Evolutionary conservation across 768 basidiomycete species (phyloP), one percentile per base, ranked within the genome.

Genomic region (Antrodiella citrinella): DNA sequence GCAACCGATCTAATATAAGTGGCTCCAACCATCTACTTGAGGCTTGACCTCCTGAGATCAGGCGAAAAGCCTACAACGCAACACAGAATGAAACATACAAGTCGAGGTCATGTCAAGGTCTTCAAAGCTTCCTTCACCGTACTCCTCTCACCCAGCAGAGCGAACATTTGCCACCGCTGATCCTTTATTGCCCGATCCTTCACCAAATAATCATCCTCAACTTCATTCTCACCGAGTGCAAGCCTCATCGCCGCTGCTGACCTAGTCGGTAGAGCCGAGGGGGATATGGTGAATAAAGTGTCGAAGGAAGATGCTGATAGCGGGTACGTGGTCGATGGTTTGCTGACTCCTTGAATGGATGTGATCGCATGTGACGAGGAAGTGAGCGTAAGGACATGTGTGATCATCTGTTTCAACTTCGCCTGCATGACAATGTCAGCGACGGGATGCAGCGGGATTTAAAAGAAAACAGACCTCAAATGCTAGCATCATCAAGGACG

Each of bases 361-460:
- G 82, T 77, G 56, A 89, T 82, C 23, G 85, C 80, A 56, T 84
- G 79, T 4, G 88, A 90, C 5, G 81, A 75, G 0, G 86, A 80
- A 2, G 86, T 89, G 9, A 90, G 69, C 2, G 86, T 83, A 24
- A 91, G 65, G 3, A 88, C 86, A 57, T 86, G 86, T 1, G 83
- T 86, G 55, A 91, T 84, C 22, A 91, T 76, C 51, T 90, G 85
- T 60, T 91, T 91, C 3, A 91, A 73, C 62, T 88, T 87, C 15
- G 85, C 85, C 86, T 89, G 53, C 13, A 26, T 35, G 2, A 23
- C 44, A 50, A 35, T 12, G 9, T 18, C 9, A 15, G 23, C 26
- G 19, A 21, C n/a, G n/a, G 24, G 5, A 46, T 21, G 11, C 26
- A 18, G 20, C n/a, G n/a, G 24, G 5, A 46, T 21, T 10, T 4